phyloP scores from a whole-genome alignment of 169 alveolate genomes.

The Amoebophrya sp. region DNA sequence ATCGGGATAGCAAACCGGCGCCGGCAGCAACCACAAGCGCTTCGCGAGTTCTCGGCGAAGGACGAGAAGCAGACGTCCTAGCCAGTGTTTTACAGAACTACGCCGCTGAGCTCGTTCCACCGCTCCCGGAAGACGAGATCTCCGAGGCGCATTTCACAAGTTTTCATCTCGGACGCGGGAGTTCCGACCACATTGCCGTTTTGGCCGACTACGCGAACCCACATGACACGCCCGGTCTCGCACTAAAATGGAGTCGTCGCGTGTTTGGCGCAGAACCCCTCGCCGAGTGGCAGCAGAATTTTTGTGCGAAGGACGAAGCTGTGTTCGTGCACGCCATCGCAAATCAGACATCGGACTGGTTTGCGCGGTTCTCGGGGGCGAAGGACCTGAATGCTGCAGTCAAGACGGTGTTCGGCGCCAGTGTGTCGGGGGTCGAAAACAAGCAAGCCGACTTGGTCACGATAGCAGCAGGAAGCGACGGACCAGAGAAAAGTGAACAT shows the following conservation, averaged over 20 bases:
- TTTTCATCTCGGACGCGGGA: neutral
- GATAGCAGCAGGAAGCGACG: neutral
- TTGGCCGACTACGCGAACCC: neutral
- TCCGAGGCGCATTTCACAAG: neutral
- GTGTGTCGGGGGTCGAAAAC: neutral
- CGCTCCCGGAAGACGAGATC: neutral
- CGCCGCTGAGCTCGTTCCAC: neutral
- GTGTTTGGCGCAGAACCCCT: neutral
- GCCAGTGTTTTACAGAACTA: neutral
- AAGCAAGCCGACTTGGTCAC: slow-evolving; percentile 3
- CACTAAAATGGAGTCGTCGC: neutral
- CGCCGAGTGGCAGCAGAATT: neutral
- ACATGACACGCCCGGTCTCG: neutral
- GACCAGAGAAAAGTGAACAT: no score
- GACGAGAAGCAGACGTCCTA: neutral
- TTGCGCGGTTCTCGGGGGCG: neutral
- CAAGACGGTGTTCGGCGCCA: neutral
- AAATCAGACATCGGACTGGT: neutral
- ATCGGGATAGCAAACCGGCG: no score
- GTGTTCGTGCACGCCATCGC: neutral
- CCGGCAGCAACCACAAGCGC: no score
- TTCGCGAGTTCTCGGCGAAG: neutral
- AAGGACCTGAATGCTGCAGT: neutral
- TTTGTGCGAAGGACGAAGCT: neutral
- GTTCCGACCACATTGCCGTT: neutral